Evolutionary conservation across 2,329 filamentous ascomycete genomes (phyloP), one percentile per base, ranked within the genome.

Genomic region (Clarireedia homoeocarpa): DNA sequence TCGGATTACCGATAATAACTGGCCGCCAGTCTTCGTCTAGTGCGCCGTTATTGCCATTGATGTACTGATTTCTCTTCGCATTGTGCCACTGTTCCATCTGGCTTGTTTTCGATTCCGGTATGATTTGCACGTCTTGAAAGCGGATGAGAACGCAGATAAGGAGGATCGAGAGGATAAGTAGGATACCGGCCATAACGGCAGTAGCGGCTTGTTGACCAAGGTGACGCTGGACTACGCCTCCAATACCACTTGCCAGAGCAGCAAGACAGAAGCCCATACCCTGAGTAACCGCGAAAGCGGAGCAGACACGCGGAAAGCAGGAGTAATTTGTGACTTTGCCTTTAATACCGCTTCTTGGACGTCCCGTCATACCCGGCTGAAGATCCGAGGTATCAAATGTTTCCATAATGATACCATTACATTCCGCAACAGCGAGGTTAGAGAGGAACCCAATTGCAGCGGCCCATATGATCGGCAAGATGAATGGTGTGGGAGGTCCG

Each of bases 311-410:
- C 6, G 88, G 88, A 61, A 88, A 90, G 0, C 83, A 85, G 0
- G 86, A 88, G 72, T 89, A 91, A 66, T 88, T 89, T 10, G 82
- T 89, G 38, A 80, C 71, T 48, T 79, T 75, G 47, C 74, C 72
- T 15, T 71, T 69, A n/a, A 73, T 73, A 3, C 52, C 52, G 20
- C 26, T 55, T 27, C 71, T 73, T n/a, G 75, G 75, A 15, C 75
- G 75, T 30, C 80, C 80, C 6, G 79, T 86, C 75, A 86, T 85
- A 10, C 85, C 84, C 2, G 85, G 83, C 62, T 88, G 86, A 4
- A 91, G 75, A 68, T 91, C 88, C 42, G 85, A 89, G n/a, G 84
- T 88, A 67, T 91, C 88, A 68, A 86, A 91, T 0, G 84, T 85
- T 66, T 91, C 87, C 87, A 91, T 91, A 67, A 91, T 79, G 34